phyloP scores from a whole-genome alignment of 768 basidiomycete genomes.

The Mycena haematopus region DNA sequence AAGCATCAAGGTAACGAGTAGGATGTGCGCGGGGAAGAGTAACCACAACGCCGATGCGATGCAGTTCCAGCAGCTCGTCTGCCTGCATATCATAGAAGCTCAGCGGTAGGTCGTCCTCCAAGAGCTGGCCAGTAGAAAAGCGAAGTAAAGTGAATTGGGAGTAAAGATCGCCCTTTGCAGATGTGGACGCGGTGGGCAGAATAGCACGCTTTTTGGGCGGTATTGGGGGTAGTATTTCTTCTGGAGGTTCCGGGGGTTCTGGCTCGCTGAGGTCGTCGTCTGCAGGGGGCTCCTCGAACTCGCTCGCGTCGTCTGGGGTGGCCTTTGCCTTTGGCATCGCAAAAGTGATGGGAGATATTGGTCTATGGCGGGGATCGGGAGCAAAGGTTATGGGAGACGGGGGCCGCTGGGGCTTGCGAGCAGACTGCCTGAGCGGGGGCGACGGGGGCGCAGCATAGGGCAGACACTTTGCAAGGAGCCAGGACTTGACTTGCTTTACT shows the following conservation, averaged over 20 bases:
- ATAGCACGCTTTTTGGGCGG: conserved; percentile 19
- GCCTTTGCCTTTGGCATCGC: conserved; percentile 34
- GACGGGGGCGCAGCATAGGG: conserved; percentile 40
- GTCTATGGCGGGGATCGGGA: conserved; percentile 46
- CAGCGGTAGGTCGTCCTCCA: conserved; percentile 67
- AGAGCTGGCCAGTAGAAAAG: conserved; percentile 71
- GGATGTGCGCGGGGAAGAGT: conserved; percentile 46
- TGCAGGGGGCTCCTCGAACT: conserved; percentile 11
- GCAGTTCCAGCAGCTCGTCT: conserved; percentile 75
- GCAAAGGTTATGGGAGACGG: conserved; percentile 78
- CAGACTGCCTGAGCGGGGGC: conserved; percentile 18
- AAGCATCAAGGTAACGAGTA: conserved; percentile 56
- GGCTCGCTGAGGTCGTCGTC: conserved; percentile 13
- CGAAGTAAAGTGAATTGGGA: conserved; percentile 59
- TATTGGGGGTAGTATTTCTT: neutral
- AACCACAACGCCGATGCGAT: conserved; percentile 50
- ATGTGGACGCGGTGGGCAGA: conserved; percentile 8
- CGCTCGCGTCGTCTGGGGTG: conserved; percentile 18
- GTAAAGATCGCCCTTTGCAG: conserved; percentile 25
- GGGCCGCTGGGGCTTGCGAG: conserved; percentile 43
- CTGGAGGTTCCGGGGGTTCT: conserved; percentile 11
- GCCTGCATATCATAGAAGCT: conserved; percentile 66
- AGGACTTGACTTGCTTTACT: conserved; percentile 66
- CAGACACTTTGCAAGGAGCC: conserved; percentile 64
- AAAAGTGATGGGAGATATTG: conserved; percentile 53